A percentile compares a stretch with the other conserved stretches of the same genome.
These are phyloP conservation scores for Adansonia digitata DNA, from an alignment of 345 rosid genomes.

Conservation along the genomic window DNA sequence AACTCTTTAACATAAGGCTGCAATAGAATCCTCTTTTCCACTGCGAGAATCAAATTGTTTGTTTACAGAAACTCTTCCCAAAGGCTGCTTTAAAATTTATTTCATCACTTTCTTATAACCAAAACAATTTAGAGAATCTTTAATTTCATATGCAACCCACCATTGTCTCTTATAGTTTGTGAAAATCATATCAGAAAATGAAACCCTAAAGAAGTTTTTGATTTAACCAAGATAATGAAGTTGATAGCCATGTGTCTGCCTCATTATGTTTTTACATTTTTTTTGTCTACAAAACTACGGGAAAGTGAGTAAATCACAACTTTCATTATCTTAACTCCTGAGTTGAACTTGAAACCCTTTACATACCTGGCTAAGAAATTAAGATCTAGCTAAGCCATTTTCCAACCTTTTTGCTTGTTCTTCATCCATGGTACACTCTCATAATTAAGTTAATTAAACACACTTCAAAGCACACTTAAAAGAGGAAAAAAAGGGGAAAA, in stretches of 20 bases:
- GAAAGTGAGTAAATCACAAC: neutral
- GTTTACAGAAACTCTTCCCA: slow-evolving; percentile 26
- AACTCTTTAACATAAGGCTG: slow-evolving; percentile 31
- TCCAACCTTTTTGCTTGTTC: slow-evolving; percentile 14
- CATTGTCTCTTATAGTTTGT: slow-evolving; percentile 4
- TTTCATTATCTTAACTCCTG: neutral
- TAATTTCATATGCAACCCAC: slow-evolving; percentile 18
- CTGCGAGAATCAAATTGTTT: slow-evolving; percentile 33
- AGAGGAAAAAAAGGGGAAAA: neutral
- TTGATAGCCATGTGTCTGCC: slow-evolving; percentile 2
- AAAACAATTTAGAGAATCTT: slow-evolving; percentile 25
- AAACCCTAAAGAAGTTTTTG: slow-evolving; percentile 19
- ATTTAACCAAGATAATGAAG: slow-evolving; percentile 17
- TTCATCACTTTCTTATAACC: slow-evolving; percentile 26
- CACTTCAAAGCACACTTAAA: slow-evolving; percentile 28
- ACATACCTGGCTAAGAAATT: too few species aligned
- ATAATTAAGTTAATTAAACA: slow-evolving; percentile 30
- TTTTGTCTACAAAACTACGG: neutral
- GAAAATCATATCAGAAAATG: slow-evolving; percentile 11
- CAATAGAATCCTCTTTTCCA: slow-evolving; percentile 26
- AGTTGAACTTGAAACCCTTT: slow-evolving; percentile 1
- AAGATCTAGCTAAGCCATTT: too few species aligned
- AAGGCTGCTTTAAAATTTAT: slow-evolving; percentile 25
- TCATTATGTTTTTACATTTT: neutral
- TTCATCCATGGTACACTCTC: slow-evolving; percentile 26